These are phyloP conservation scores for Metarhizium album DNA, from an alignment of 2,329 filamentous ascomycete species.

Conservation along the genomic window DNA sequence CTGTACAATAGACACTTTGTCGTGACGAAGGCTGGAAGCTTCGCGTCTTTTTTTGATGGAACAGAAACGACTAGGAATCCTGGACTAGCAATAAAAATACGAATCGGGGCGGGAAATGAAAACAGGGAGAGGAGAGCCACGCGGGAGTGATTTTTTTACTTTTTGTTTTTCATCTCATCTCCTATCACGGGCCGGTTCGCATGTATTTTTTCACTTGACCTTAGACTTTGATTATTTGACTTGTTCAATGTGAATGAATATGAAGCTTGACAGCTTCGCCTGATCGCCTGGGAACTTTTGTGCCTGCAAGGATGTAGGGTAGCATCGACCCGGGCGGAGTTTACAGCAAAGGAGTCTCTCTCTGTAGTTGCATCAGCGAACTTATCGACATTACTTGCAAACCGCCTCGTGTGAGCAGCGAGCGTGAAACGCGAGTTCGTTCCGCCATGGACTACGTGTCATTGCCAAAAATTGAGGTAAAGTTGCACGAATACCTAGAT, in stretches of 20 bases:
- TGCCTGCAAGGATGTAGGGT: conserved; percentile 1
- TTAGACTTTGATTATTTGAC: conserved; percentile 13
- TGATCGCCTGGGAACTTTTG: too few relatives aligned
- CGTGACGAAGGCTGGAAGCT: not conserved
- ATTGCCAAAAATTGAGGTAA: conserved; percentile 47
- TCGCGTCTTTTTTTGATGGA: not conserved
- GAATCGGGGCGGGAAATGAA: conserved; percentile 3
- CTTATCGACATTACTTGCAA: too few relatives aligned
- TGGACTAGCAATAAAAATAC: not conserved
- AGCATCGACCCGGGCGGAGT: not conserved
- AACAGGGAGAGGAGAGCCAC: not conserved
- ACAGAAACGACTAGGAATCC: not conserved
- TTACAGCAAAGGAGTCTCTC: too few relatives aligned
- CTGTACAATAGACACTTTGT: conserved; percentile 7
- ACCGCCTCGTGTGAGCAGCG: not conserved
- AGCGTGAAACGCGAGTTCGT: not conserved
- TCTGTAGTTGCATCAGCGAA: not conserved
- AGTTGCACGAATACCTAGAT: not conserved
- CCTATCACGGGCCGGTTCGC: conserved; percentile 15
- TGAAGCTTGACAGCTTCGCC: too few relatives aligned
- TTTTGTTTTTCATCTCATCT: conserved; percentile 18
- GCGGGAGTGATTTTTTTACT: conserved; percentile 12
- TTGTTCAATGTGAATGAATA: conserved; percentile 9
- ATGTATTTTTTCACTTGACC: conserved; percentile 16
- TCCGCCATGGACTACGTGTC: conserved; percentile 31